Conservation (phyloP, 805 yeast genomes). For the Lachancea meyersii region DNA sequence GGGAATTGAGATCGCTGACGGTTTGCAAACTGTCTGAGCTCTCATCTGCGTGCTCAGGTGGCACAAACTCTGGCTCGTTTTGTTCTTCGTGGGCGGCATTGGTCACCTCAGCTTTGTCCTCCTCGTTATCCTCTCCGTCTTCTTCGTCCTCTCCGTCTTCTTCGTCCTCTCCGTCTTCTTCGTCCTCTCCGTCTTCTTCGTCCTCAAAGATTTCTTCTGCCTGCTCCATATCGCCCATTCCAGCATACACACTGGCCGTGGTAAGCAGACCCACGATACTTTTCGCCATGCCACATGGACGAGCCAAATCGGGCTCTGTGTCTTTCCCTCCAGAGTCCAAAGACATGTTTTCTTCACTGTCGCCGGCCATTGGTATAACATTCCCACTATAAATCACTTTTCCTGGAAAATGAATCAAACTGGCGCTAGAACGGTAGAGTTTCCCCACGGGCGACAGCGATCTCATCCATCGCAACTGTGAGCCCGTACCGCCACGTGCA, state of each 20-base stretch:
- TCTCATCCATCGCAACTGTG: constrained; percentile 6
- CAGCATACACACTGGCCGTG: constrained; percentile 49
- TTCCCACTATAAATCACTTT: not conserved
- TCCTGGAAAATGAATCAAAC: constrained; percentile 1
- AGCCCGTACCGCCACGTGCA: not conserved
- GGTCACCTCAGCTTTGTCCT: not conserved
- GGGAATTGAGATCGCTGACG: not conserved
- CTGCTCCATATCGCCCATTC: constrained; percentile 26
- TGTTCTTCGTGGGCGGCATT: not conserved
- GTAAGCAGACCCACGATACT: constrained; percentile 51
- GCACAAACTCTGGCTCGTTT: not conserved
- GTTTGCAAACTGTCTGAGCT: not conserved
- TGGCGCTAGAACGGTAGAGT: constrained; percentile 9
- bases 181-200: constrained; percentile 11
- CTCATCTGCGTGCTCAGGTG: not conserved
- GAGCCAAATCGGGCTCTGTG: constrained; percentile 30
- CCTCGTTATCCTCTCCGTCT: not conserved
- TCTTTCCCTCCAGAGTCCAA: constrained; percentile 7
- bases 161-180: too few species aligned
- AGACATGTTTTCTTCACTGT: constrained; percentile 7
- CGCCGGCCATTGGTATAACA: not conserved
- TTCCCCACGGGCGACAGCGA: constrained; percentile 10
- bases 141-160: not conserved
- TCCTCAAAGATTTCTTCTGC: constrained; percentile 17
- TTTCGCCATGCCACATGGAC: constrained; percentile 41